phyloP scores from a whole-genome alignment of 106 monocot genomes.

The Xerophyta viscosa region DNA sequence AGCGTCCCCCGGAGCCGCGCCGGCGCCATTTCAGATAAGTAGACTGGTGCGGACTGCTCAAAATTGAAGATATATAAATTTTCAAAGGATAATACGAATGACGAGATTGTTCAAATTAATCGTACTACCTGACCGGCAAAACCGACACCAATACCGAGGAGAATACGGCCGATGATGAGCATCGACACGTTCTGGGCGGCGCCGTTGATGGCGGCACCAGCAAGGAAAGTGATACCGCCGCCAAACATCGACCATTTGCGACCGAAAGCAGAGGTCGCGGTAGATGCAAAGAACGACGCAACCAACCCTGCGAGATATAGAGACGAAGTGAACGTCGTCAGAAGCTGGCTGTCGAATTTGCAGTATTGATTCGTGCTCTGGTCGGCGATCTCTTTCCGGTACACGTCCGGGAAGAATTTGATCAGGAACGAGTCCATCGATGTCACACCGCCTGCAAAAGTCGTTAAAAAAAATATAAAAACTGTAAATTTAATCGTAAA shows the following conservation, averaged over 20 bases:
- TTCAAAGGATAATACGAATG: too few relatives aligned
- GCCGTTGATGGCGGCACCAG: conserved; percentile 54
- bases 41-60: conserved; percentile 66
- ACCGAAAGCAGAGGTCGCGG: conserved; percentile 35
- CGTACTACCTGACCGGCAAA: conserved; percentile 78
- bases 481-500: too few relatives aligned
- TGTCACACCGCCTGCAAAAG: conserved; percentile 65
- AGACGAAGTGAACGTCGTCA: conserved; percentile 72
- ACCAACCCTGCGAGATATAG: conserved; percentile 59
- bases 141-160: conserved; percentile 79
- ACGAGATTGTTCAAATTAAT: too few relatives aligned
- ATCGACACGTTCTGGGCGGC: conserved; percentile 47
- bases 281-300: conserved; percentile 56
- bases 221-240: conserved; percentile 55
- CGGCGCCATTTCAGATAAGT: conserved; percentile 82
- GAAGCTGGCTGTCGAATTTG: conserved; percentile 67
- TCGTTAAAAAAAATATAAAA: too few relatives aligned
- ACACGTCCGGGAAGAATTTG: conserved; percentile 58
- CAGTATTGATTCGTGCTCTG: conserved; percentile 55
- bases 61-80: too few relatives aligned
- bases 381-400: conserved; percentile 26
- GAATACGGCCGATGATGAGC: conserved; percentile 82
- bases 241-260: conserved; percentile 78
- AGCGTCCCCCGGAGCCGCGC: conserved; percentile 53
- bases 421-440: conserved; percentile 58